These are phyloP conservation scores for Suillus alpinus DNA, from an alignment of 768 basidiomycete genomes.

Conservation along the genomic window DNA sequence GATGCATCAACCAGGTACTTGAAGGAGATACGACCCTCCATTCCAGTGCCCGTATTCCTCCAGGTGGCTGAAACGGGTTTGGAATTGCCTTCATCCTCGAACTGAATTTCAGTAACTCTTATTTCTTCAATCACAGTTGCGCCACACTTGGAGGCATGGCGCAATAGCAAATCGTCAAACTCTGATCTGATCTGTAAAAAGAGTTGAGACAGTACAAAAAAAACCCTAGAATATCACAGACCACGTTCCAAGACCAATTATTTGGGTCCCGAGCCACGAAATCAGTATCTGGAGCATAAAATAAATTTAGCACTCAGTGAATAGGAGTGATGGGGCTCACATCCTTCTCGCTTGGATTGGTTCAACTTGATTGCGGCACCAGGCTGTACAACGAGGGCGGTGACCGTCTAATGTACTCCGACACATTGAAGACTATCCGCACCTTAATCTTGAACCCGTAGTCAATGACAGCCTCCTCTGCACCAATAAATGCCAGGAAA, in stretches of 20 bases:
- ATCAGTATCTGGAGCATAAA: constrained; percentile 48
- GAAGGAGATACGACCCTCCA: constrained; percentile 26
- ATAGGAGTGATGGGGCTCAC: constrained; percentile 34
- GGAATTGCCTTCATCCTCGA: constrained; percentile 12
- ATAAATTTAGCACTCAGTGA: neutral
- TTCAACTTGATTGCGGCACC: constrained; percentile 65
- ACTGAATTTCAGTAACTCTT: constrained; percentile 40
- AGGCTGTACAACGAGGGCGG: constrained; percentile 34
- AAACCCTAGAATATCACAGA: constrained; percentile 27
- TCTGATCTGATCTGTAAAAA: constrained; percentile 49
- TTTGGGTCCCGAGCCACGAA: constrained; percentile 52
- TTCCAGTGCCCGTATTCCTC: constrained; percentile 19
- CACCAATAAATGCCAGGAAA: constrained; percentile 57
- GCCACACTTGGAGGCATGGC: constrained; percentile 51
- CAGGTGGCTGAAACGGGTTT: constrained; percentile 26
- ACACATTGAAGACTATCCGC: neutral
- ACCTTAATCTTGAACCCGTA: constrained; percentile 53
- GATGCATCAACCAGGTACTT: constrained; percentile 38
- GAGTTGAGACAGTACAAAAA: neutral
- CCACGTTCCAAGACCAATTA: constrained; percentile 62
- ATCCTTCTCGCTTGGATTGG: constrained; percentile 60
- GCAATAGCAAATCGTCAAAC: constrained; percentile 56
- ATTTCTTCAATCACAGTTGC: constrained; percentile 54
- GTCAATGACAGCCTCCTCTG: constrained; percentile 47
- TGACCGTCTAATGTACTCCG: neutral